Conservation (phyloP, 441 rosid genomes). For the Erodium trifolium region DNA sequence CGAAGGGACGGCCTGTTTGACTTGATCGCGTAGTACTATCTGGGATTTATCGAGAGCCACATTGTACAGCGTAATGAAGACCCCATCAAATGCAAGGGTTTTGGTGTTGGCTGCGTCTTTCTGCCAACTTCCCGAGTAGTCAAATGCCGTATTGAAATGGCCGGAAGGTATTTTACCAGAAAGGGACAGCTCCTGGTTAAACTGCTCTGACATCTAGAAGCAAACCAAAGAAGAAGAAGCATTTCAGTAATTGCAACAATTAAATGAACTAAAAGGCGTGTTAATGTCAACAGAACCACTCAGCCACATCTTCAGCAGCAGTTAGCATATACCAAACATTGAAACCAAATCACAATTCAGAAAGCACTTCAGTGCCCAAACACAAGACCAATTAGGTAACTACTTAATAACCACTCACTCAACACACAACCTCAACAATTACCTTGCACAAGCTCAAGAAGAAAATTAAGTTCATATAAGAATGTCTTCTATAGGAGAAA, state of each 20-base stretch:
- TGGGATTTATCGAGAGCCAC: constrained; percentile 84
- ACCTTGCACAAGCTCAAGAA: not conserved
- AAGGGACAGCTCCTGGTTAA: constrained; percentile 73
- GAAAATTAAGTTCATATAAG: not conserved
- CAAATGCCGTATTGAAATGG: constrained; percentile 77
- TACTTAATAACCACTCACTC: not conserved
- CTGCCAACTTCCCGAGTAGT: constrained; percentile 82
- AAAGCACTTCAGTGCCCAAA: not conserved
- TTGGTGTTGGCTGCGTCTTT: constrained; percentile 87
- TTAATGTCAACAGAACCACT: not conserved
- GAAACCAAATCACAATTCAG: not conserved
- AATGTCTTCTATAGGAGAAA: not conserved
- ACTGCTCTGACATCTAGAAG: constrained; percentile 89
- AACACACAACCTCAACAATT: not conserved
- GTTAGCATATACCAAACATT: not conserved
- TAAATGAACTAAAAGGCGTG: not conserved
- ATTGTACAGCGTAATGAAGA: constrained; percentile 74
- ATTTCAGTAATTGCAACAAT: not conserved
- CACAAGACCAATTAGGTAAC: not conserved
- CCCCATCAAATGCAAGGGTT: constrained; percentile 90
- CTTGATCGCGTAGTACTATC: constrained; percentile 62
- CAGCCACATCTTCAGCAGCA: not conserved
- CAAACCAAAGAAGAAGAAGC: constrained; percentile 3
- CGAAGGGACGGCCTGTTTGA: constrained; percentile 77
- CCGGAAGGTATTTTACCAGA: constrained; percentile 97